phyloP scores from a whole-genome alignment of 768 basidiomycete genomes.

The Lactarius akahatsu region DNA sequence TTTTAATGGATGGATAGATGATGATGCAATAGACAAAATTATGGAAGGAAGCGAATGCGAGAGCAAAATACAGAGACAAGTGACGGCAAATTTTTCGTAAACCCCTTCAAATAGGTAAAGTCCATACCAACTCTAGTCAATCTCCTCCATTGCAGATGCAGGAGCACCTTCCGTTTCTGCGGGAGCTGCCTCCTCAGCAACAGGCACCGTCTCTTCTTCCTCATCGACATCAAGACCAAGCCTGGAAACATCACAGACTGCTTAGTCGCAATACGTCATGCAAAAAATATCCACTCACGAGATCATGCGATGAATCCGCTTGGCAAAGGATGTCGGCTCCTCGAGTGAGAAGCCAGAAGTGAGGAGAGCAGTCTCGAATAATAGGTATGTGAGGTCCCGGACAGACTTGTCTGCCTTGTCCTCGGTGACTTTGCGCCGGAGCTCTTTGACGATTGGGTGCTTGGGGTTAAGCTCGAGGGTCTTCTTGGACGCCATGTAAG shows the following conservation, averaged over 20 bases:
- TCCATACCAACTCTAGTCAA: constrained; percentile 55
- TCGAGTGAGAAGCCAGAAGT: constrained; percentile 96
- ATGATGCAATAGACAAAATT: constrained; percentile 20
- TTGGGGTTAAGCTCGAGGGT: constrained; percentile 93
- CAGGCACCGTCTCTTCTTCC: constrained; percentile 53
- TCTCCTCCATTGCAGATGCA: constrained; percentile 95
- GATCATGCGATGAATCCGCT: constrained; percentile 98
- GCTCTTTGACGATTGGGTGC: constrained; percentile 93
- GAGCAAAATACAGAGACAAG: constrained; percentile 21
- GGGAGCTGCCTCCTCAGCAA: constrained; percentile 49
- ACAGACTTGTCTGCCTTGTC: constrained; percentile 99
- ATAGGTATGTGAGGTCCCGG: constrained; percentile 90
- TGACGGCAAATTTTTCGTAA: constrained; percentile 17
- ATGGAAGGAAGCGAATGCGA: constrained; percentile 14
- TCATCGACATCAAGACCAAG: constrained; percentile 75
- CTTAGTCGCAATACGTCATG: not conserved
- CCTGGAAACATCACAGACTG: constrained; percentile 35
- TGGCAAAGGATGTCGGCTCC: constrained; percentile 91
- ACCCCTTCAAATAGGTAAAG: constrained; percentile 9
- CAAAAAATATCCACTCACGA: constrained; percentile 46
- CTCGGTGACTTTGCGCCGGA: constrained; percentile 92
- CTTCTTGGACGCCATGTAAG: constrained; percentile 99
- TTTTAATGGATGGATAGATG: constrained; percentile 24
- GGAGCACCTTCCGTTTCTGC: constrained; percentile 58
- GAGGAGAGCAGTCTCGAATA: constrained; percentile 96